Base-by-base conservation (phyloP, 2,329 filamentous ascomycete genomes). In the Calonectria pauciramosa region DNA sequence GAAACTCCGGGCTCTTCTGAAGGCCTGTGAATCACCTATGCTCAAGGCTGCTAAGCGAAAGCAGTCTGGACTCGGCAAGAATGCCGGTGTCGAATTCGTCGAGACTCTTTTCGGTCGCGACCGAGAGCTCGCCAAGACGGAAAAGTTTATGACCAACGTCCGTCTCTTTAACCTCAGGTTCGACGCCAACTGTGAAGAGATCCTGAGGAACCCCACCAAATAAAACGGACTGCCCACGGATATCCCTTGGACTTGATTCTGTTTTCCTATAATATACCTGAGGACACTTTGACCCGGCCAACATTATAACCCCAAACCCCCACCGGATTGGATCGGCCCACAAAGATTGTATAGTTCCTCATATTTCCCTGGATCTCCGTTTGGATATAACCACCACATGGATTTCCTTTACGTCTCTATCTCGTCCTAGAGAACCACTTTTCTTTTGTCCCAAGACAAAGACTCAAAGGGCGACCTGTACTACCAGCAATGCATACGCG, bases 71-170 rank as follows among this genome's bases (percentile, higher is more conserved):
- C 94, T 99, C 86, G 96, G 96, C 83, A 96, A 96, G 89, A 96
- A 95, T 84, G 95, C 95, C 69, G 97, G 97, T 67, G 94, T 94
- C 80, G 96, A 98, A 88, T 99, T 99, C 82, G 96, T 99, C 82
- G 94, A 98, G 84, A 96, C 95, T 68, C 95, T 99, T 80, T 99
- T 99, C 81, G 96, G 96, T 78, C 93, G 94, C 76, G 96, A 99
- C 83, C 92, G 96, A 76, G 95, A 98, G 87, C 90, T 98, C 70
- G 93, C 96, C 84, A 93, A 93, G 86, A 98, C 96, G 2, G 95
- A 98, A 88, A 95, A 94, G 86, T 92, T 98, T 86, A 99, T 99
- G 95, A 93, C 94, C 78, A 93, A 92, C 77, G 93, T 98, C 82
- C 92, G 95, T 65, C 89, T 96, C 44, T 99, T 96, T 95, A 96